Evolutionary conservation across 495 filamentous ascomycete genomes (phyloP).

Genomic region (Neurospora sp.): DNA sequence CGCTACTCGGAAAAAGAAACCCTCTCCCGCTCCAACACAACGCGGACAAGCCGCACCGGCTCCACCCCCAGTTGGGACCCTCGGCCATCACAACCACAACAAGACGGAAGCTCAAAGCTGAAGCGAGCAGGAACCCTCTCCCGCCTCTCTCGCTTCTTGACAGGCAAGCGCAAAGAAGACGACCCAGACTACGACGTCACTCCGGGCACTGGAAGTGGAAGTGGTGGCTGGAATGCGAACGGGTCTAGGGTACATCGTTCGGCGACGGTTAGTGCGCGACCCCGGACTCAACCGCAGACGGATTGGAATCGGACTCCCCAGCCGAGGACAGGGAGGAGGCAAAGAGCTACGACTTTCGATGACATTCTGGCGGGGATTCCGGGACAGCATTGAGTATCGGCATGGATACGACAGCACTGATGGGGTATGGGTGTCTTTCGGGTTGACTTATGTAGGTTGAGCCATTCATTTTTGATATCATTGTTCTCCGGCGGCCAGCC

Average conservation of each 20-base stretch:
- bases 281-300: neutral
- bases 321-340: neutral
- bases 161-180: neutral
- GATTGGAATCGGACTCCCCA: neutral
- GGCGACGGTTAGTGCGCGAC: neutral
- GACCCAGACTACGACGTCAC: neutral
- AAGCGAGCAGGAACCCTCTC: constrained; percentile 4
- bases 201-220: neutral
- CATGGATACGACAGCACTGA: neutral
- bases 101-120: neutral
- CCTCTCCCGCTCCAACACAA: neutral
- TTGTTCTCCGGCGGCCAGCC: neutral
- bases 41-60: neutral
- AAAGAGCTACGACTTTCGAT: constrained; percentile 13
- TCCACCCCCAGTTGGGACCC: neutral
- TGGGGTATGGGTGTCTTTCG: neutral
- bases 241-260: neutral
- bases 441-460: neutral
- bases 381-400: neutral
- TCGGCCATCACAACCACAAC: neutral
- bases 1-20: neutral
- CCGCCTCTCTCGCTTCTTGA: constrained; percentile 1
- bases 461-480: neutral
- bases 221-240: neutral
- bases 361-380: constrained; percentile 8